A percentile compares a stretch with the other conserved stretches of the same genome.
phyloP scores from a whole-genome alignment of 805 yeast species.

The Pichia phayaonensis region DNA sequence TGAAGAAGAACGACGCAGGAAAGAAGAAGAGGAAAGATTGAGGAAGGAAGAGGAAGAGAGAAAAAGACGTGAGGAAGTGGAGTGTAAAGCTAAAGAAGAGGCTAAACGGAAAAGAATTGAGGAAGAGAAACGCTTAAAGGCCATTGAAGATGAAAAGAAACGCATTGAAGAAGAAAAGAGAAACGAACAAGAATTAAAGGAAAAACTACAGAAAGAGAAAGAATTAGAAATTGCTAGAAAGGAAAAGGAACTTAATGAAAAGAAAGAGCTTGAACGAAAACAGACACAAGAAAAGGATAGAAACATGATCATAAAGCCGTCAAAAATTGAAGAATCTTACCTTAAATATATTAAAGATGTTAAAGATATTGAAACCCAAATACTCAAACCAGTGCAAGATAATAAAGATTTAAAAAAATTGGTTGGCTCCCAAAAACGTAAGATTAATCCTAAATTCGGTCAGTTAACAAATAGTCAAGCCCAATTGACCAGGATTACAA shows the following conservation, averaged over 20 bases:
- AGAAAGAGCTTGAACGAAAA: conserved; percentile 17
- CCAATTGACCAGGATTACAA: conserved; percentile 48
- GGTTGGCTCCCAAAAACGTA: conserved; percentile 59
- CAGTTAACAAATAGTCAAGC: conserved; percentile 68
- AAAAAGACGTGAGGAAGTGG: conserved; percentile 15
- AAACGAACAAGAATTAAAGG: conserved; percentile 14
- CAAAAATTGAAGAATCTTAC: conserved; percentile 36
- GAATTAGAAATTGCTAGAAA: conserved; percentile 13
- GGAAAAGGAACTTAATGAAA: conserved; percentile 16
- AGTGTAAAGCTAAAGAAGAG: conserved; percentile 13
- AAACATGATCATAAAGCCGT: conserved; percentile 24
- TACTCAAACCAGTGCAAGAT: conserved; percentile 46
- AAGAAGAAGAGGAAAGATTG: conserved; percentile 20
- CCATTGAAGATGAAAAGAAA: conserved; percentile 14
- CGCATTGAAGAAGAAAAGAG: conserved; percentile 17
- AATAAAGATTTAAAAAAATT: conserved; percentile 37
- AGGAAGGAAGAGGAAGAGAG: conserved; percentile 16
- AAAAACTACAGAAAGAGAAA: conserved; percentile 18
- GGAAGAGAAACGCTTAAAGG: conserved; percentile 13
- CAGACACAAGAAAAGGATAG: conserved; percentile 16
- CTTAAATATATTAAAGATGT: conserved; percentile 44
- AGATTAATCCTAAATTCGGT: conserved; percentile 84
- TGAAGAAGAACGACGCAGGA: conserved; percentile 15
- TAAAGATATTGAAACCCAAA: conserved; percentile 47
- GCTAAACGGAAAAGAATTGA: conserved; percentile 12